phyloP scores from a whole-genome alignment of 1,139 yeast species.

The Geotrichum fermentans region DNA sequence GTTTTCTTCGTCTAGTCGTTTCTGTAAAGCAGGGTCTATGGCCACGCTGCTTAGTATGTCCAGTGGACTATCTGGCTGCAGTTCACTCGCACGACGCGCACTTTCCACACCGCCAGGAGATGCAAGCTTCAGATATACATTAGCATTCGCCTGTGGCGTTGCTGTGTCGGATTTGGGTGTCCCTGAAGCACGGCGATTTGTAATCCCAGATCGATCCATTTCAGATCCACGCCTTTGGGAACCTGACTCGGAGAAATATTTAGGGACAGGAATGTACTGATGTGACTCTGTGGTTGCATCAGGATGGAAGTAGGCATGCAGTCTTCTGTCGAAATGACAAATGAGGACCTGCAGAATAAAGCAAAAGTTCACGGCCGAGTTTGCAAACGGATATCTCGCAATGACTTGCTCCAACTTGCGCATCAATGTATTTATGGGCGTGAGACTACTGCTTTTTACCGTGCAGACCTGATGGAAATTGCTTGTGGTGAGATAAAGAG shows the following conservation, averaged over 20 bases:
- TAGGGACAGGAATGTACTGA: neutral
- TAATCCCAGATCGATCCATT: neutral
- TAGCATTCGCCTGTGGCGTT: neutral
- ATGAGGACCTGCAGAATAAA: slow-evolving; percentile 31
- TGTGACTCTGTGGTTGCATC: slow-evolving; percentile 9
- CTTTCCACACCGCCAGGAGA: neutral
- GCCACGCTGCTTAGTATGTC: slow-evolving; percentile 34
- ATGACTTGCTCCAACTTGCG: slow-evolving; percentile 29
- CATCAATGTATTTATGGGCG: slow-evolving; percentile 44
- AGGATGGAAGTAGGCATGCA: slow-evolving; percentile 21
- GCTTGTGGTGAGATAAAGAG: slow-evolving; percentile 52
- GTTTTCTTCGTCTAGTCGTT: slow-evolving; percentile 10
- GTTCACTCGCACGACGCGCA: slow-evolving; percentile 7
- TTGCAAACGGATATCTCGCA: slow-evolving; percentile 28
- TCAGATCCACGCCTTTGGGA: neutral
- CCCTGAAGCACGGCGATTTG: neutral
- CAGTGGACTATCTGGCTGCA: slow-evolving; percentile 30
- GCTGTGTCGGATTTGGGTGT: neutral
- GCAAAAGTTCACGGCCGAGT: slow-evolving; percentile 27
- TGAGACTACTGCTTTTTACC: slow-evolving; percentile 45
- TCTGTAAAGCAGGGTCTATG: slow-evolving; percentile 21
- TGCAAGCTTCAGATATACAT: neutral
- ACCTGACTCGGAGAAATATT: neutral
- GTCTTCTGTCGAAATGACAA: slow-evolving; percentile 32
- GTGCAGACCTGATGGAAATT: slow-evolving; percentile 44